Percentiles rank a stretch among this genome's conserved stretches.
These are phyloP conservation scores for Hansenula sp. DNA, from an alignment of 1,139 yeast species.

Conservation along the genomic window DNA sequence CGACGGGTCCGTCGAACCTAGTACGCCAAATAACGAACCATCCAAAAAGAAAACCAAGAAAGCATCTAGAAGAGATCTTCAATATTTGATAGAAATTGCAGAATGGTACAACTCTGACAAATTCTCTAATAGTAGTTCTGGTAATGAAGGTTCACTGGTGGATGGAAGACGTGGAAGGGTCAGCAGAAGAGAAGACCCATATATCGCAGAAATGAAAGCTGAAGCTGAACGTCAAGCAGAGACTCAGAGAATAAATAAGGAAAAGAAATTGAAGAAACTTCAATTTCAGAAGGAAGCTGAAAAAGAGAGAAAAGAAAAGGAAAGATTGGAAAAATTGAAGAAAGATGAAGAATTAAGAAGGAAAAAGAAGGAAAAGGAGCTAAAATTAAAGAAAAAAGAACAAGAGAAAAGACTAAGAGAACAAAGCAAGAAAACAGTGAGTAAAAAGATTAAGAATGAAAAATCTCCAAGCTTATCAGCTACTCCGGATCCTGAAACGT, in stretches of 20 bases:
- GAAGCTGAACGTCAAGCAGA: constrained; percentile 1
- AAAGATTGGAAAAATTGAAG: constrained; percentile 1
- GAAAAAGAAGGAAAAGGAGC: constrained; percentile 1
- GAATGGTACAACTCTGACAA: not conserved
- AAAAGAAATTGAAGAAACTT: too few relatives aligned
- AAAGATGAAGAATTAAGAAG: not conserved
- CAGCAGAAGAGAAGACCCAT: constrained; percentile 1
- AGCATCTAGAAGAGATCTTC: not conserved
- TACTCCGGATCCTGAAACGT: constrained; percentile 4
- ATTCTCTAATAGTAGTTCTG: not conserved
- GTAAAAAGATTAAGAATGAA: not conserved
- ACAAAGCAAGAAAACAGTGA: not conserved
- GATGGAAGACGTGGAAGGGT: constrained; percentile 4
- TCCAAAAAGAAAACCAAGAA: too few relatives aligned
- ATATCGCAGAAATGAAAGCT: not conserved
- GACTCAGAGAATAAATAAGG: not conserved
- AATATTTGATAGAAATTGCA: not conserved
- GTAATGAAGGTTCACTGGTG: constrained; percentile 3
- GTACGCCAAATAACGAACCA: not conserved
- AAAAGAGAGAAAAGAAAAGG: constrained; percentile 3
- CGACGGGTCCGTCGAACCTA: not conserved
- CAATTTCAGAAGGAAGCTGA: too few relatives aligned
- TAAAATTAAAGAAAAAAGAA: constrained; percentile 1
- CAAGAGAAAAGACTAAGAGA: constrained; percentile 2
- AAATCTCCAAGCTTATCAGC: not conserved